phyloP scores from a whole-genome alignment of 2,329 filamentous ascomycete genomes.

The Juglanconis juglandina region DNA sequence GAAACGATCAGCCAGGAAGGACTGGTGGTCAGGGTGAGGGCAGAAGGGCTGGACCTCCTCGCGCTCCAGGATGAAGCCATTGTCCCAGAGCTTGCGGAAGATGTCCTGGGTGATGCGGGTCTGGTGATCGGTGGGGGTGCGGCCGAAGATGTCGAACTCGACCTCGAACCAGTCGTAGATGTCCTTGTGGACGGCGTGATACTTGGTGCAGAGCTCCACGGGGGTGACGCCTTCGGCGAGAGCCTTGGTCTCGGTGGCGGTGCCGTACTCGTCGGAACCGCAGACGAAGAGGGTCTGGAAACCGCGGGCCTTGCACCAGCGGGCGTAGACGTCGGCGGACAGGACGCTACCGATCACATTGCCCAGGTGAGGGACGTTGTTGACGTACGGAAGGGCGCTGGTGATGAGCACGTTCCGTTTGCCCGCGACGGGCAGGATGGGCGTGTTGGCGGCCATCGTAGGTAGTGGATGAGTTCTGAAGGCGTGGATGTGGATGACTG shows the following conservation, averaged over 20 bases:
- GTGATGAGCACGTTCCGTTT: conserved; percentile 89
- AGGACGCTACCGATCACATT: conserved; percentile 87
- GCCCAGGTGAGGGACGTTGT: conserved; percentile 77
- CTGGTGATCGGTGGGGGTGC: conserved; percentile 84
- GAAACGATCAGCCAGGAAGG: conserved; percentile 82
- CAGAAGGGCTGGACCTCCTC: conserved; percentile 90
- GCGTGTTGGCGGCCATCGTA: conserved; percentile 22
- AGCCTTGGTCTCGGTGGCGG: conserved; percentile 88
- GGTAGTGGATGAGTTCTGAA: neutral
- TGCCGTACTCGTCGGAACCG: conserved; percentile 90
- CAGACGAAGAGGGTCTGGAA: conserved; percentile 81
- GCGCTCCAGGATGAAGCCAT: conserved; percentile 83
- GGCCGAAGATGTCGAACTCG: conserved; percentile 89
- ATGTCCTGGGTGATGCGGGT: conserved; percentile 91
- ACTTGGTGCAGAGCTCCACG: conserved; percentile 84
- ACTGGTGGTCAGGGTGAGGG: conserved; percentile 59
- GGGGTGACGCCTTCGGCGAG: conserved; percentile 83
- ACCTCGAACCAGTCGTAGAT: conserved; percentile 98
- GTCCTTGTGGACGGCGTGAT: conserved; percentile 82
- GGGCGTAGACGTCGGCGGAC: conserved; percentile 81
- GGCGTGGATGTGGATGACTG: no score
- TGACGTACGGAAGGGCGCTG: conserved; percentile 83
- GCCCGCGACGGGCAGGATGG: conserved; percentile 64
- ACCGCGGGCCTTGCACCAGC: conserved; percentile 76
- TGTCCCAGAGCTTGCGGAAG: conserved; percentile 81